Percentiles rank a stretch among this genome's conserved stretches.
Conservation (phyloP, 1,284 basidiomycete genomes). For the Ceratorhiza oryzae-sativae region DNA sequence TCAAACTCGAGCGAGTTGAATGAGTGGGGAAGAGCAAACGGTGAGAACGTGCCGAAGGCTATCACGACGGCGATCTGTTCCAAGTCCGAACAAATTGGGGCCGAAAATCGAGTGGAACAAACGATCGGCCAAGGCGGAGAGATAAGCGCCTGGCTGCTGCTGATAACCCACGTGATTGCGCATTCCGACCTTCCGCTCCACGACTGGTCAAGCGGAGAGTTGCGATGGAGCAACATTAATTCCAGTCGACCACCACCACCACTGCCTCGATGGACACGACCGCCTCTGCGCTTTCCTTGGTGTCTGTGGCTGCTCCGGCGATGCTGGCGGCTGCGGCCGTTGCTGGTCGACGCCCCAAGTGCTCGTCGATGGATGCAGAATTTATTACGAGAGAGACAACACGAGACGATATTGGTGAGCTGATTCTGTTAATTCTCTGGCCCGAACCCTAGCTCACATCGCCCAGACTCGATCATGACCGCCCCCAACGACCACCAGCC, state of each 20-base stretch:
- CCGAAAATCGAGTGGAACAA: neutral
- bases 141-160: neutral
- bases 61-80: neutral
- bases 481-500: conserved; percentile 16
- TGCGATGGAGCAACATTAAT: neutral
- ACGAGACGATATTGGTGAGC: conserved; percentile 1
- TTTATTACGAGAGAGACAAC: neutral
- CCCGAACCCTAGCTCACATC: neutral
- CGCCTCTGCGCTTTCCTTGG: neutral
- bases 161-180: conserved; percentile 10
- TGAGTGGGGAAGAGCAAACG: too few relatives aligned
- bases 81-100: neutral
- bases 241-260: neutral
- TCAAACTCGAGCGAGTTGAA: too few relatives aligned
- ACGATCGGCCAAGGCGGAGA: neutral
- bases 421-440: neutral
- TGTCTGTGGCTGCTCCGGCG: neutral
- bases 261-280: neutral
- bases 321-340: conserved; percentile 14
- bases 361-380: neutral
- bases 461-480: conserved; percentile 8
- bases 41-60: too few relatives aligned
- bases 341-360: conserved; percentile 5
- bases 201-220: neutral
- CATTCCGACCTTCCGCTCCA: conserved; percentile 5